A percentile compares a stretch with the other conserved stretches of the same genome.
phyloP scores from a whole-genome alignment of 192 early-diverging fungal species.

The Rhizophagus clarus region DNA sequence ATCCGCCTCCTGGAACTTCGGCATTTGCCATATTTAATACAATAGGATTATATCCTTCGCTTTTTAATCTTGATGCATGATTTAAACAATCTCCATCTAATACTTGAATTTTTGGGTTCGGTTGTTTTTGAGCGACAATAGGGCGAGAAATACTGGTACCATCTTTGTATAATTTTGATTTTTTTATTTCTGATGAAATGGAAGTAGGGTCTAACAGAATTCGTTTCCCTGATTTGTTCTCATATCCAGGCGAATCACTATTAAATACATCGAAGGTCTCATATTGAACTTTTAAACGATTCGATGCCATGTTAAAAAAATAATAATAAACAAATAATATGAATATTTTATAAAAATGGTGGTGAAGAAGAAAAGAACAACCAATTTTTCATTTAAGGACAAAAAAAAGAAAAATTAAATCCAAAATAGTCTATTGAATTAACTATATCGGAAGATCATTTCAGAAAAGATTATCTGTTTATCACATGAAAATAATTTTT shows the following conservation, averaged over 20 bases:
- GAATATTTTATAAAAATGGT: neutral
- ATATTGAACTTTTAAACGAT: neutral
- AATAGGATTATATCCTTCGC: constrained; percentile 42
- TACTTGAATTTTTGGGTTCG: constrained; percentile 39
- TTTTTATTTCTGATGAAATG: neutral
- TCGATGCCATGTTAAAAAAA: neutral
- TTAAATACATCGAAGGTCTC: neutral
- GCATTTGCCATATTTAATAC: constrained; percentile 49
- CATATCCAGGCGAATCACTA: neutral
- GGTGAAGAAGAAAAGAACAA: too few relatives aligned
- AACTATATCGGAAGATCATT: too few relatives aligned
- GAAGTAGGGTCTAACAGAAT: neutral
- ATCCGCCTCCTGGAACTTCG: constrained; percentile 44
- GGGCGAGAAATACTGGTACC: neutral
- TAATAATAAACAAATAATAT: too few relatives aligned
- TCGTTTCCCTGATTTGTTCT: neutral
- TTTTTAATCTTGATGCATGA: constrained; percentile 41
- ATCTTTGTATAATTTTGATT: constrained; percentile 1
- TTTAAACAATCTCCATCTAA: constrained; percentile 39
- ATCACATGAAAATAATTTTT: too few relatives aligned
- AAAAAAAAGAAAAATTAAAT: too few relatives aligned
- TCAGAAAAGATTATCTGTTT: too few relatives aligned
- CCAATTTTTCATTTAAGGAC: too few relatives aligned
- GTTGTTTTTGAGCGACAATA: constrained; percentile 21
- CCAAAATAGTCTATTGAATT: too few relatives aligned